Conservation (phyloP, 768 basidiomycete species). For the Amanita thiersii region DNA sequence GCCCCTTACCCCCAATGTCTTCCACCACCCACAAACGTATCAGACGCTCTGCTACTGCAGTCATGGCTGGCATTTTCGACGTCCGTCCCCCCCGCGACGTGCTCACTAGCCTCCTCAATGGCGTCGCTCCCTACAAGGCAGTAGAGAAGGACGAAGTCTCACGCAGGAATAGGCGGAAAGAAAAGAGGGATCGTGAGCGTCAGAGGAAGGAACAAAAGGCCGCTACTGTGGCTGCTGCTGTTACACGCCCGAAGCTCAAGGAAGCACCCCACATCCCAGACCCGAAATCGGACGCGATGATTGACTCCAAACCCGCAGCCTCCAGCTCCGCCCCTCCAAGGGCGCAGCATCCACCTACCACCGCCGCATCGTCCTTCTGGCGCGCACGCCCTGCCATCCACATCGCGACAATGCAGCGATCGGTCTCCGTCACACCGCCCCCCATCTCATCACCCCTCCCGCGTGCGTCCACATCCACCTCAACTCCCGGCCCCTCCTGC, state of each 20-base stretch:
- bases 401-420: constrained; percentile 62
- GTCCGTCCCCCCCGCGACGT: constrained; percentile 60
- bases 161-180: constrained; percentile 46
- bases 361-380: constrained; percentile 51
- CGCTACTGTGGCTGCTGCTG: constrained; percentile 20
- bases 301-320: constrained; percentile 18
- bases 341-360: constrained; percentile 17
- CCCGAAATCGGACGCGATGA: constrained; percentile 20
- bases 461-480: constrained; percentile 51
- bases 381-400: constrained; percentile 64
- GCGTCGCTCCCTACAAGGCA: constrained; percentile 56
- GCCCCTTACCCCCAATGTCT: constrained; percentile 19
- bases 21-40: constrained; percentile 30
- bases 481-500: constrained; percentile 69
- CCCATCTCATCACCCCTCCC: constrained; percentile 37
- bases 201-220: constrained; percentile 32
- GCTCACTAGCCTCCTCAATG: constrained; percentile 72
- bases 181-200: constrained; percentile 43
- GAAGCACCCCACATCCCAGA: constrained; percentile 13
- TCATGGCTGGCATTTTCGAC: constrained; percentile 74
- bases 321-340: constrained; percentile 18
- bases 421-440: constrained; percentile 69
- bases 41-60: constrained; percentile 63
- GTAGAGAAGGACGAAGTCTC: constrained; percentile 56
- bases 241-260: constrained; percentile 27